Evolutionary conservation across 2,329 filamentous ascomycete species (phyloP).

Genomic region (Calonectria hongkongensis): DNA sequence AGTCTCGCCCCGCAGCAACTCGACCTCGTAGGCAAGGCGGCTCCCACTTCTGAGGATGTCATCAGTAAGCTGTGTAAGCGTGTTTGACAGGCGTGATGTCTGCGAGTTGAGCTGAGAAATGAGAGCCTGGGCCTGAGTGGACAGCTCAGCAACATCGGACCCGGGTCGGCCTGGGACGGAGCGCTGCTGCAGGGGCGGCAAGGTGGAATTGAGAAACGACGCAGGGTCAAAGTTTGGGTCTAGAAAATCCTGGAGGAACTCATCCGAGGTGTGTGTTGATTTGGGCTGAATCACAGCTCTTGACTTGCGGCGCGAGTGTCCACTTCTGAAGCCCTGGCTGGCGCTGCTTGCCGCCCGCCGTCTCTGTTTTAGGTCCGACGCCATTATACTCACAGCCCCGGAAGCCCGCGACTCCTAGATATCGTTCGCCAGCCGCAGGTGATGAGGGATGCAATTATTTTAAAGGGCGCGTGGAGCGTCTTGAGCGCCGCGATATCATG

Average conservation of each 20-base stretch:
- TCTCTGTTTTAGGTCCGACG: slow-evolving; percentile 56
- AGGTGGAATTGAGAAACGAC: slow-evolving; percentile 86
- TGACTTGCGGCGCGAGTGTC: slow-evolving; percentile 64
- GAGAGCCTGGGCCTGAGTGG: slow-evolving; percentile 87
- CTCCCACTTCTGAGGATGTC: slow-evolving; percentile 94
- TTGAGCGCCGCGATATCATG: slow-evolving; percentile 16
- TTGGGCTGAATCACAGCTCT: slow-evolving; percentile 66
- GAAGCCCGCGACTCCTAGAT: background rate
- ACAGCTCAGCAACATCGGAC: slow-evolving; percentile 77
- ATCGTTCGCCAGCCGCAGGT: no score
- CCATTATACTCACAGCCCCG: slow-evolving; percentile 49
- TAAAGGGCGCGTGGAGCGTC: slow-evolving; percentile 18
- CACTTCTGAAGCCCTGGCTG: slow-evolving; percentile 60
- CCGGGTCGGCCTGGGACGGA: slow-evolving; percentile 52
- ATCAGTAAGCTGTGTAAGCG: slow-evolving; percentile 92
- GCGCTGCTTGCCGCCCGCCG: slow-evolving; percentile 69
- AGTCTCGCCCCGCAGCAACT: slow-evolving; percentile 92
- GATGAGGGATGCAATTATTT: background rate
- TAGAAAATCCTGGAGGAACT: slow-evolving; percentile 84
- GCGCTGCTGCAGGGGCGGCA: slow-evolving; percentile 79
- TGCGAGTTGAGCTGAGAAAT: slow-evolving; percentile 92
- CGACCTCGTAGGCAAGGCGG: slow-evolving; percentile 93
- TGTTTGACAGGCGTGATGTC: slow-evolving; percentile 86
- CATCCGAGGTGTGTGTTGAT: slow-evolving; percentile 81
- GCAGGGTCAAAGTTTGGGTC: slow-evolving; percentile 86